Evolutionary conservation across 2,329 filamentous ascomycete species (phyloP), one percentile per base, ranked within the genome.

Genomic region (Cryphonectria parasitica): DNA sequence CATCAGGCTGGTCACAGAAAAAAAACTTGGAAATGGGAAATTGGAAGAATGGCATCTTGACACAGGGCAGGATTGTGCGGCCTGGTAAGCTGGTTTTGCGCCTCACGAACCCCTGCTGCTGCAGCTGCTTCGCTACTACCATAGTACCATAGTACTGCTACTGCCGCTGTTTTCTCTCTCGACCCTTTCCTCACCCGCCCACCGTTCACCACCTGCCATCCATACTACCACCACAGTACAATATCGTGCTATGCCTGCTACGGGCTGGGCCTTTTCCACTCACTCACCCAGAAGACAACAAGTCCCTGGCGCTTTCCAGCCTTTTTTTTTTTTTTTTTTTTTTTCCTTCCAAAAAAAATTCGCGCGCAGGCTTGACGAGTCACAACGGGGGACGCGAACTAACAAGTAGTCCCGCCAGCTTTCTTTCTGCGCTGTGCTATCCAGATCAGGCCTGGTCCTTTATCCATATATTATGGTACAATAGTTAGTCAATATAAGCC

Each of bases 21-120:
- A 41, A 68, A 68, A 72, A 70, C 71, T 70, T 72, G 71, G 68
- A 34, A 72, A 72, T 68, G 68, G 71, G 71, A 72, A 72, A 72
- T 72, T 72, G 68, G 64, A 43, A 67, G 67, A 70, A 72, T 72
- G 54, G 71, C 71, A 68, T 72, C 61, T 68, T 70, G 22, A 43
- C 36, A n/a, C 25, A 54, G 62, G 66, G 70, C 60, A 67, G 68
- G 64, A 66, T 64, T 39, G 61, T 28, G 54, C 45, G 45, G 45
- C 25, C 54, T 31, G 15, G 25, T 13, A 28, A 56, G 52, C 52
- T 28, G 54, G 54, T 58, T 49, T 49, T 49, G 54, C 54, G 54
- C 25, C 25, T 58, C 54, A 58, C 6, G 15, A 19, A 31, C 54
- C 54, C 54, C 54, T 58, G 54, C 54, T 31, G 54, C 54, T 31